Evolutionary conservation across 176 grass and related monocot genomes (phyloP).

Genomic region (Dendrocalamus sinicus): DNA sequence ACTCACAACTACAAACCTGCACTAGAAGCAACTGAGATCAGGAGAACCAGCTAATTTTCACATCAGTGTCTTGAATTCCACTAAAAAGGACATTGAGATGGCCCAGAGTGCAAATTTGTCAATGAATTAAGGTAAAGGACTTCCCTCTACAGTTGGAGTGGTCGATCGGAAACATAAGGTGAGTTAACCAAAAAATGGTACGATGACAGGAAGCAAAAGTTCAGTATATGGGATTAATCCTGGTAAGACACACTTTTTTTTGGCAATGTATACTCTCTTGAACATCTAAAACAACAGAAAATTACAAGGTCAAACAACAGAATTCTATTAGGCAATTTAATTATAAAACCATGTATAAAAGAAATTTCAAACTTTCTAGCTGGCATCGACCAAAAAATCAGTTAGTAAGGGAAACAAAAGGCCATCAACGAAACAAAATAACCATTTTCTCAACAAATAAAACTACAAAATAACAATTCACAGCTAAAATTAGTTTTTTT

Average conservation of each 20-base stretch:
- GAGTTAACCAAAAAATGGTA: slow-evolving; percentile 8
- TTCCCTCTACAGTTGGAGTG: slow-evolving; percentile 6
- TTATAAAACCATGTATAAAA: not conserved
- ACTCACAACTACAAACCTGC: not conserved
- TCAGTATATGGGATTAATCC: not conserved
- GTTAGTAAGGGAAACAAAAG: not conserved
- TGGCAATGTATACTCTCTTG: not conserved
- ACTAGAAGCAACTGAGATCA: slow-evolving; percentile 14
- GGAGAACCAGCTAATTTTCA: not conserved
- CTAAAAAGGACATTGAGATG: slow-evolving; percentile 34
- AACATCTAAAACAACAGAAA: not conserved
- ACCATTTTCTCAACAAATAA: not conserved
- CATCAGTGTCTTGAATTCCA: slow-evolving; percentile 17
- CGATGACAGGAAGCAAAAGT: slow-evolving; percentile 9
- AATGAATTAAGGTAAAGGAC: slow-evolving; percentile 2
- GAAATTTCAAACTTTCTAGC: not conserved
- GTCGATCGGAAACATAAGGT: not conserved
- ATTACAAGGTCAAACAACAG: not conserved
- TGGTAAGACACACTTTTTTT: not conserved
- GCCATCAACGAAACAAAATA: too few species aligned
- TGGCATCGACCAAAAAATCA: not conserved
- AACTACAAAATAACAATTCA: not conserved
- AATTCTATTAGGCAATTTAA: not conserved
- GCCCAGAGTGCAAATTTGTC: not conserved
- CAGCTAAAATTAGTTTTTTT: not conserved